Evolutionary conservation across 768 basidiomycete genomes (phyloP).

Genomic region (Tulasnella sp.): DNA sequence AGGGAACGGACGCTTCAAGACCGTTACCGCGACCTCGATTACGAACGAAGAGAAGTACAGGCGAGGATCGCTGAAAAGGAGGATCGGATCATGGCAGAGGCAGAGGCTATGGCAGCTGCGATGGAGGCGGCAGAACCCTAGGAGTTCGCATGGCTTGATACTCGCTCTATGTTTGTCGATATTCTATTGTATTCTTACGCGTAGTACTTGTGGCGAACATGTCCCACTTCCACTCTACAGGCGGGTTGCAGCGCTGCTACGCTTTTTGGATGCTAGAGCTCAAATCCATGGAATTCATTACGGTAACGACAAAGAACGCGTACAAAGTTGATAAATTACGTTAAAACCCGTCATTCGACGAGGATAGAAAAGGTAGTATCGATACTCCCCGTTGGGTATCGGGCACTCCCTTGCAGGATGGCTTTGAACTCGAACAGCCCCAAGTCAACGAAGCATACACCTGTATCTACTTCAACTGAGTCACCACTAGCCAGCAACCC

Average conservation of each 20-base stretch:
- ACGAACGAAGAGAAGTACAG: conserved; percentile 60
- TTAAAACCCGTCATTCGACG: conserved; percentile 5
- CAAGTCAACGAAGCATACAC: conserved; percentile 68
- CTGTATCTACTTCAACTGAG: conserved; percentile 50
- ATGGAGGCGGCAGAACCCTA: conserved; percentile 24
- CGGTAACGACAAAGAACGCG: not conserved
- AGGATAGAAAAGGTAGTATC: not conserved
- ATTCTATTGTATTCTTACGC: conserved; percentile 14
- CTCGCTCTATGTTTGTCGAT: not conserved
- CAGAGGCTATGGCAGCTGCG: conserved; percentile 62
- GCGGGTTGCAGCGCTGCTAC: too few relatives aligned
- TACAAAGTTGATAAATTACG: conserved; percentile 18
- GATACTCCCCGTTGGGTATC: conserved; percentile 29
- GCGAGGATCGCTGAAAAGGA: conserved; percentile 63
- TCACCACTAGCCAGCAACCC: conserved; percentile 59
- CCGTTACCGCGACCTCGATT: conserved; percentile 76
- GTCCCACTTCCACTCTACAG: not conserved
- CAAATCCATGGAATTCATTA: not conserved
- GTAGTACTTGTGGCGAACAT: not conserved
- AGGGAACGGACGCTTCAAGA: conserved; percentile 77
- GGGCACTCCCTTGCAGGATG: conserved; percentile 40
- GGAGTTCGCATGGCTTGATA: not conserved
- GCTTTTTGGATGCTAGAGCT: not conserved
- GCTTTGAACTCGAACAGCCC: conserved; percentile 55
- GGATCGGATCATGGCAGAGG: conserved; percentile 82